phyloP scores from a whole-genome alignment of 2,329 filamentous ascomycete genomes.

The Diaporthe velutina region DNA sequence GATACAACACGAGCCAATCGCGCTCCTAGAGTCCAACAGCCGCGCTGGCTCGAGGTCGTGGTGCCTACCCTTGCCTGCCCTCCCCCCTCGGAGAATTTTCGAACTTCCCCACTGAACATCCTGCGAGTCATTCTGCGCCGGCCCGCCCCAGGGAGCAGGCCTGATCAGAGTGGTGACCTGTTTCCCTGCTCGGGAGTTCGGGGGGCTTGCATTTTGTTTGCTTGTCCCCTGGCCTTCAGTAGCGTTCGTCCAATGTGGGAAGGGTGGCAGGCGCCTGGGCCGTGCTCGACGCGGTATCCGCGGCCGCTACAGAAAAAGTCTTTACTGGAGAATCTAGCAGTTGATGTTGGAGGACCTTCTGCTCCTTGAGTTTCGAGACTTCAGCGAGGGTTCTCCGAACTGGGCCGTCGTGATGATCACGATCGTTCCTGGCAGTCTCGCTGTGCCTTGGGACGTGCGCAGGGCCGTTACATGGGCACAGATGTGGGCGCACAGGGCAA shows the following conservation, averaged over 20 bases:
- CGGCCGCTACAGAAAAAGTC: background rate
- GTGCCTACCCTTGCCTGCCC: no score
- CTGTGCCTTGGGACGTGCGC: background rate
- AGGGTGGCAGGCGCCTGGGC: background rate
- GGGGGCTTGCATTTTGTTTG: background rate
- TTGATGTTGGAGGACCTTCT: no score
- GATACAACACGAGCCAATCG: background rate
- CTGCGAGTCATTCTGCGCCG: constrained; percentile 19
- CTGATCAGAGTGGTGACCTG: background rate
- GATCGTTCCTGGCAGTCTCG: background rate
- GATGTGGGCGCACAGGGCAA: background rate
- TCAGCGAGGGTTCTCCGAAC: background rate
- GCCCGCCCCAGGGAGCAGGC: background rate
- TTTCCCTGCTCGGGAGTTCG: background rate
- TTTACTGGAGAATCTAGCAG: background rate
- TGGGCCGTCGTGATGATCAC: background rate
- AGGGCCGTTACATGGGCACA: background rate
- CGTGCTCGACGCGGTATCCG: background rate
- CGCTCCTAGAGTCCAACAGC: background rate
- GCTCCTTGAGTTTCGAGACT: no score
- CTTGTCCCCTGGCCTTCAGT: background rate
- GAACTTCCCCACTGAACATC: background rate
- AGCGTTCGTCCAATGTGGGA: background rate
- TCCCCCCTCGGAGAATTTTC: background rate
- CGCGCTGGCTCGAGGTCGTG: background rate